These are phyloP conservation scores for Nidula niveotomentosa DNA, from an alignment of 1,284 basidiomycete species.

Conservation along the genomic window DNA sequence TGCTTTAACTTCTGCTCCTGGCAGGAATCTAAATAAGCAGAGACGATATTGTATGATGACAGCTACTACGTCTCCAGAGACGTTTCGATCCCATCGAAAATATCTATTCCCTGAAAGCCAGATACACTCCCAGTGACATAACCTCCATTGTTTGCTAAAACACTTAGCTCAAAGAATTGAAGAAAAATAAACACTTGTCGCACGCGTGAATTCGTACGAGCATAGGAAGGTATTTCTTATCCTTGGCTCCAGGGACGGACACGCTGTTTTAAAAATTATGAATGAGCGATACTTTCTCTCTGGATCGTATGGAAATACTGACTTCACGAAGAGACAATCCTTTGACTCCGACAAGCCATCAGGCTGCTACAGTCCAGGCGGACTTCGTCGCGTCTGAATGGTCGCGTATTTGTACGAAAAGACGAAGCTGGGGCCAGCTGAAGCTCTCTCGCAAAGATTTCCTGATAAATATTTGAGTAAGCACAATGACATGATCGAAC, in stretches of 20 bases:
- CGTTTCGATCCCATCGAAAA: constrained; percentile 15
- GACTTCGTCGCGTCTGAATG: constrained; percentile 2
- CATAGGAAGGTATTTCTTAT: not conserved
- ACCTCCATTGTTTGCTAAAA: constrained; percentile 16
- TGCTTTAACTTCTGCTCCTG: constrained; percentile 30
- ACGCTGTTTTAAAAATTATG: no score
- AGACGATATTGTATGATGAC: constrained; percentile 41
- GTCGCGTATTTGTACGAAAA: no score
- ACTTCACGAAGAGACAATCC: no score
- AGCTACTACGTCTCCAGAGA: constrained; percentile 28
- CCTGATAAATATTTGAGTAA: no score
- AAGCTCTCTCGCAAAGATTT: no score
- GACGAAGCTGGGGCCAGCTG: no score
- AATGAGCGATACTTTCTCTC: not conserved
- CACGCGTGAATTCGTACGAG: no score
- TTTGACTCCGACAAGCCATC: not conserved
- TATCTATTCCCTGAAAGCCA: constrained; percentile 1
- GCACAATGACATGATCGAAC: no score
- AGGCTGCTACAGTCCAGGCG: constrained; percentile 1
- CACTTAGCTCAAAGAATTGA: not conserved
- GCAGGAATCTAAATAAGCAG: constrained; percentile 38
- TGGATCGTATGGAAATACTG: no score
- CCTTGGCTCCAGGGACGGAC: not conserved
- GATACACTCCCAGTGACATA: constrained; percentile 22
- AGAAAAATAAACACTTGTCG: no score